These are phyloP conservation scores for Aspergillus versicolor DNA, from an alignment of 2,329 filamentous ascomycete genomes.

Conservation along the genomic window DNA sequence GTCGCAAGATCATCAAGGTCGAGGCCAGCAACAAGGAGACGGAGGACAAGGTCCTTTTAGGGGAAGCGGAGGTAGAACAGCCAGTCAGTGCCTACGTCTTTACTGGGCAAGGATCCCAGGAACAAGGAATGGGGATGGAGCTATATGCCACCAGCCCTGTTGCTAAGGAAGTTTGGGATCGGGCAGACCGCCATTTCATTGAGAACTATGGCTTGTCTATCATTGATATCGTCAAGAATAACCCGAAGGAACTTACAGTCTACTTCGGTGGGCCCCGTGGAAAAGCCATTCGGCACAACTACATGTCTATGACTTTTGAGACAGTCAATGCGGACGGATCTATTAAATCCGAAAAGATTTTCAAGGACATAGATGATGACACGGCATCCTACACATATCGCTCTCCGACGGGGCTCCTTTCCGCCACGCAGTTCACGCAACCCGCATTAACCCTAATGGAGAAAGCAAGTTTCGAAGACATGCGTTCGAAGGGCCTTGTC, in stretches of 20 bases:
- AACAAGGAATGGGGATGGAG: slow-evolving; percentile 99
- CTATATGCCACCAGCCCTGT: slow-evolving; percentile 91
- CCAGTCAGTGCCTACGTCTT: slow-evolving; percentile 96
- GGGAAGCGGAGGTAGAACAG: slow-evolving; percentile 96
- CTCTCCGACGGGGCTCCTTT: slow-evolving; percentile 90
- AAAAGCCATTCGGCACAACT: slow-evolving; percentile 97
- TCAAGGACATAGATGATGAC: slow-evolving; percentile 93
- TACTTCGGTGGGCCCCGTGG: slow-evolving; percentile 96
- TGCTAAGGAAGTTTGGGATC: slow-evolving; percentile 96
- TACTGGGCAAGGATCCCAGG: slow-evolving; percentile 96
- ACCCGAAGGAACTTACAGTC: slow-evolving; percentile 97
- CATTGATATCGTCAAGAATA: slow-evolving; percentile 98
- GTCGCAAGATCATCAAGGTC: slow-evolving; percentile 99
- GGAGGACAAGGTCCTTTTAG: slow-evolving; percentile 92
- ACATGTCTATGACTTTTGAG: slow-evolving; percentile 99
- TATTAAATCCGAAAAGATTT: slow-evolving; percentile 98
- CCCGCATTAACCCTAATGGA: slow-evolving; percentile 98
- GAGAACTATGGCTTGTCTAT: slow-evolving; percentile 99
- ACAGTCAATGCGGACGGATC: slow-evolving; percentile 88
- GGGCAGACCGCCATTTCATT: slow-evolving; percentile 95
- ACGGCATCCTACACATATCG: slow-evolving; percentile 96
- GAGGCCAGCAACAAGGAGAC: slow-evolving; percentile 94
- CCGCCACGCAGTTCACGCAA: slow-evolving; percentile 97
- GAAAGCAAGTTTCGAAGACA: slow-evolving; percentile 98
- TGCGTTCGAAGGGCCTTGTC: slow-evolving; percentile 95